Evolutionary conservation across 805 yeast genomes (phyloP), one percentile per base, ranked within the genome.

Genomic region (Candida odintsovae): DNA sequence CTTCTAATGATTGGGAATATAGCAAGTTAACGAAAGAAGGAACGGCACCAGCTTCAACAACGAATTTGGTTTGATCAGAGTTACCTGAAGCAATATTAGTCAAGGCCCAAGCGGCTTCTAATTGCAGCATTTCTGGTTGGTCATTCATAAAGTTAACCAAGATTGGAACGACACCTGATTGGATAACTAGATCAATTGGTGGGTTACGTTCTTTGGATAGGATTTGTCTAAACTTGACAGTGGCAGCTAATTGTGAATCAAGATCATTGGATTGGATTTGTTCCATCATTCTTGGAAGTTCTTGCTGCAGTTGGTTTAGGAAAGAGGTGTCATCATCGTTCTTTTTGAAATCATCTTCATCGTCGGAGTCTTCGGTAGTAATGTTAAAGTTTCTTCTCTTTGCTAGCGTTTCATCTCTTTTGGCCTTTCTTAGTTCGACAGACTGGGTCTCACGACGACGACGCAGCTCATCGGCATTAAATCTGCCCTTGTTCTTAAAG

Each of bases 21-120:
- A 94, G 75, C 56, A 94, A 74, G 54, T 83, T 77, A 40, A 94
- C 96, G 67, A 94, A 90, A 46, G 82, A 72, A 18, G 98, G 98
- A 39, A 94, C 95, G 0, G 98, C 98, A 44, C 92, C 95, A 4
- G 92, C 83, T 52, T 90, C 92, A 47, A 94, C 94, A 46, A 94
- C 98, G 38, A 83, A 83, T 58, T 77, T 78, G 19, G 99, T 94
- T 69, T 94, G 98, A 41, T 80, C 85, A 38, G 95, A 80, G 43
- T 84, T 73, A 52, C 99, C 99, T 4, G 97, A 88, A 20, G 98
- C 98, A 66, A 94, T 92, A 65, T 94, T 94, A 43, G 99, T 94
- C 57, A 94, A 77, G n/a, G 98, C 98, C 99, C 99, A 94, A 9
- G 99, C 97, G 12, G 98, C 96, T 72, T 94, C 99, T 59, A 94